A percentile compares a stretch with the other conserved stretches of the same genome.
Conservation (phyloP, 371 early-diverging fungal genomes). For the Mortierella sp. region DNA sequence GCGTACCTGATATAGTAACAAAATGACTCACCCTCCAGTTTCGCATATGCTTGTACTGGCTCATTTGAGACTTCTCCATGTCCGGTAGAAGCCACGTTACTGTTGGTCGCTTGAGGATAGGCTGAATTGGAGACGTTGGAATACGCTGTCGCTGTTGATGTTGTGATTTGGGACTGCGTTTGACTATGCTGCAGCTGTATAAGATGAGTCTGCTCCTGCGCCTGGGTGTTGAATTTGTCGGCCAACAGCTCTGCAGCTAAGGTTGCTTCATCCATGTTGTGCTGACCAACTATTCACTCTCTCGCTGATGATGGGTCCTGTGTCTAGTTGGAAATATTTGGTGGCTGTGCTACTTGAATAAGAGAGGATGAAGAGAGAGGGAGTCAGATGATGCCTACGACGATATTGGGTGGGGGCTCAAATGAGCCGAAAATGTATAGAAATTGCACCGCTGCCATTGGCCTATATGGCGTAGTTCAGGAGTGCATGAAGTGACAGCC, state of each 20-base stretch:
- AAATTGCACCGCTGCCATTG: not conserved
- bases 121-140: constrained; percentile 1
- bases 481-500: too few species aligned
- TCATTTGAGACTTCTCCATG: constrained; percentile 38
- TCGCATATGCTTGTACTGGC: constrained; percentile 91
- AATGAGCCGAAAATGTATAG: not conserved
- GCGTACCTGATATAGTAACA: constrained; percentile 81
- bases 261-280: constrained; percentile 50
- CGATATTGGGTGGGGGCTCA: too few species aligned
- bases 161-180: constrained; percentile 17
- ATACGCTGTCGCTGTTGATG: constrained; percentile 8
- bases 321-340: not conserved
- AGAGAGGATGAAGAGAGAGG: not conserved
- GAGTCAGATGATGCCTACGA: constrained; percentile 1
- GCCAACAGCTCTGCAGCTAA: constrained; percentile 51
- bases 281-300: constrained; percentile 11
- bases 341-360: not conserved
- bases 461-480: not conserved
- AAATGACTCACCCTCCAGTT: constrained; percentile 86
- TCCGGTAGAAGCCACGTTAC: constrained; percentile 15
- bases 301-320: not conserved
- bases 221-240: constrained; percentile 44
- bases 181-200: constrained; percentile 28
- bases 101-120: constrained; percentile 28
- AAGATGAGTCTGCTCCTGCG: constrained; percentile 28